Evolutionary conservation across 768 basidiomycete genomes (phyloP), one percentile per base, ranked within the genome.

Genomic region (Leucosporidium scottii): DNA sequence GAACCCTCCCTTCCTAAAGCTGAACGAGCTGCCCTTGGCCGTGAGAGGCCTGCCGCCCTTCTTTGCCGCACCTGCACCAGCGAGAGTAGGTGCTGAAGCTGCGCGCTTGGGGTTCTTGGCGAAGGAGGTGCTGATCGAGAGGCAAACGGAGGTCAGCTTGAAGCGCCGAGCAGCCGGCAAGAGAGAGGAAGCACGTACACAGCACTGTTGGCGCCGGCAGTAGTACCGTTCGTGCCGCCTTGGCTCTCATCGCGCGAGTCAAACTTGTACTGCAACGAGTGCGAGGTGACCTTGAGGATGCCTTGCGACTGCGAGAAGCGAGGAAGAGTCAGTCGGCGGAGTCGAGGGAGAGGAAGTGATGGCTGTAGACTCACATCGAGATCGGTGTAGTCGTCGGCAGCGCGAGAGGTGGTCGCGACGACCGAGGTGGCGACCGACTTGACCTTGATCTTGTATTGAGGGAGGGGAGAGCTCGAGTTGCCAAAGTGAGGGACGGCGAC

Each of bases 141-240:
- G 39, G 39, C 8, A 13, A 44, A 2, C 10, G 34, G 13, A 44
- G 39, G 39, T 44, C 39, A 44, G 39, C 34, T 34, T 4, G 10
- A 10, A 34, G 34, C 6, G 39, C 39, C 39, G 39, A 44, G 39
- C 39, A 44, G 15, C 3, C 8, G 39, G n/a, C 18, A 44, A 64
- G 58, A n/a, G 55, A 21, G 17, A 20, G 8, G 10, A 18, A 9
- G 34, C 18, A 67, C 70, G 59, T 18, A 71, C 70, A 71, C 66
- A 12, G 70, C 63, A 31, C 63, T 62, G 17, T 50, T 30, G 0
- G 50, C 56, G 23, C 63, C 63, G 12, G 50, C 50, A 7, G 34
- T 20, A 15, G 39, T 21, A 30, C 65, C 60, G 31, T 66, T 66
- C 13, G 30, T 30, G 3, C 51, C 51, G 5, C 28, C 23, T 17